Conservation (phyloP, 1,139 yeast genomes). For the Blastobotrys petasosporus region DNA sequence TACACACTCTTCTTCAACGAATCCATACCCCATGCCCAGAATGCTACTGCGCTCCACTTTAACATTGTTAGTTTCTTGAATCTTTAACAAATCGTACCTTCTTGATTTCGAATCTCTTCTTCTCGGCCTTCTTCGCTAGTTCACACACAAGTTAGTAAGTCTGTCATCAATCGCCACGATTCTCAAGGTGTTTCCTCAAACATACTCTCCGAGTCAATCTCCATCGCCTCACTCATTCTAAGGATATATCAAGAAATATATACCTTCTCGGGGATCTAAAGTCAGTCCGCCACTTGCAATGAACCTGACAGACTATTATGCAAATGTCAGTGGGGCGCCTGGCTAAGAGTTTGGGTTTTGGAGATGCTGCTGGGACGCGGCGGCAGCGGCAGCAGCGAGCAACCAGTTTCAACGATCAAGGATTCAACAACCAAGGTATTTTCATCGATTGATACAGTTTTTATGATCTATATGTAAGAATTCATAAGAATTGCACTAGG, state of each 20-base stretch:
- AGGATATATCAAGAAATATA: not conserved
- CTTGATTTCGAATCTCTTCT: slow-evolving; percentile 62
- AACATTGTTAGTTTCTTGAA: slow-evolving; percentile 25
- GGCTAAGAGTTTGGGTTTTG: not conserved
- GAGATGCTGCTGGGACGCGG: not conserved
- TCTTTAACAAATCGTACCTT: slow-evolving; percentile 34
- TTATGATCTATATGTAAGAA: no score
- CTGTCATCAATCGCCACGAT: not conserved
- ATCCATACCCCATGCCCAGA: slow-evolving; percentile 94
- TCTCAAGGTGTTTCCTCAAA: not conserved
- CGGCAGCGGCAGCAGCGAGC: no score
- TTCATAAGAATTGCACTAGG: no score
- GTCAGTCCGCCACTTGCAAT: no score
- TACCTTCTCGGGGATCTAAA: not conserved
- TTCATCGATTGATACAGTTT: no score
- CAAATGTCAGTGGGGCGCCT: not conserved
- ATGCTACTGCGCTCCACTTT: slow-evolving; percentile 95
- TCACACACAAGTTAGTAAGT: not conserved
- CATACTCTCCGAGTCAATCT: slow-evolving; percentile 24
- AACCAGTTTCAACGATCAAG: no score
- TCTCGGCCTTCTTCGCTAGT: slow-evolving; percentile 25
- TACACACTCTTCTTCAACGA: not conserved
- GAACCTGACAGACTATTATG: not conserved
- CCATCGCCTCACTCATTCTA: slow-evolving; percentile 32
- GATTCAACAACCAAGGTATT: not conserved